Evolutionary conservation across 2,329 filamentous ascomycete species (phyloP).

Genomic region (Neonectria sp.): DNA sequence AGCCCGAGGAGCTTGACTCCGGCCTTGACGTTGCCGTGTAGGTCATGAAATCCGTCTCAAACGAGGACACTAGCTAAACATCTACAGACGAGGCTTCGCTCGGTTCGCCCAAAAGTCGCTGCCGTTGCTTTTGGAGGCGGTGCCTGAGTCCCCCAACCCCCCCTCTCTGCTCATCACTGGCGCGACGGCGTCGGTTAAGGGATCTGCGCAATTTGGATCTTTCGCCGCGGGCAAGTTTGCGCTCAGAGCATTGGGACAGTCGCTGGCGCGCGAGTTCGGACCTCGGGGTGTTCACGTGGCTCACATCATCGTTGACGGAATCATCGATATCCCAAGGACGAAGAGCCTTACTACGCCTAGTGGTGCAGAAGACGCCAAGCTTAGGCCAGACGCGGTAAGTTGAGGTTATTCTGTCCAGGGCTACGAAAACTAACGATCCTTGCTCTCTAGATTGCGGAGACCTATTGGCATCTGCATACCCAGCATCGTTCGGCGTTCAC

Average conservation of each 20-base stretch:
- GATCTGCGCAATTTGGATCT: slow-evolving; percentile 76
- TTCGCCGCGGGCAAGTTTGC: slow-evolving; percentile 90
- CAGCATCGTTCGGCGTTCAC: slow-evolving; percentile 86
- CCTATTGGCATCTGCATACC: slow-evolving; percentile 87
- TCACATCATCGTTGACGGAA: slow-evolving; percentile 86
- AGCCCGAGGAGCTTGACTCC: slow-evolving; percentile 63
- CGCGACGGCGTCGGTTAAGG: slow-evolving; percentile 84
- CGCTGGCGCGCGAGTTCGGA: slow-evolving; percentile 86
- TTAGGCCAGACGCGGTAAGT: slow-evolving; percentile 81
- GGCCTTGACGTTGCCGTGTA: slow-evolving; percentile 66
- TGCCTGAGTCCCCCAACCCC: slow-evolving; percentile 70
- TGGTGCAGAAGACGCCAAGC: slow-evolving; percentile 71
- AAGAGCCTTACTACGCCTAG: slow-evolving; percentile 65
- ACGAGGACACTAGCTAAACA: slow-evolving; percentile 9
- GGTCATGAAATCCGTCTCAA: slow-evolving; percentile 34
- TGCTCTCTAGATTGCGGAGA: slow-evolving; percentile 81
- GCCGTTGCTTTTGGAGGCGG: slow-evolving; percentile 78
- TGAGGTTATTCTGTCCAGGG: neutral
- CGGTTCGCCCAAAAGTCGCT: slow-evolving; percentile 81
- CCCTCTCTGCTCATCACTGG: slow-evolving; percentile 90
- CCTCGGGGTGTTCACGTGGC: slow-evolving; percentile 88
- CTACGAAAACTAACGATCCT: slow-evolving; percentile 22
- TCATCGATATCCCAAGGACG: slow-evolving; percentile 85
- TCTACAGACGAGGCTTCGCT: slow-evolving; percentile 75
- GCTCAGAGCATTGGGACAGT: slow-evolving; percentile 80